Evolutionary conservation across 176 grass and related monocot genomes (phyloP), one percentile per base, ranked within the genome.

Genomic region (Oryza rufipogon): DNA sequence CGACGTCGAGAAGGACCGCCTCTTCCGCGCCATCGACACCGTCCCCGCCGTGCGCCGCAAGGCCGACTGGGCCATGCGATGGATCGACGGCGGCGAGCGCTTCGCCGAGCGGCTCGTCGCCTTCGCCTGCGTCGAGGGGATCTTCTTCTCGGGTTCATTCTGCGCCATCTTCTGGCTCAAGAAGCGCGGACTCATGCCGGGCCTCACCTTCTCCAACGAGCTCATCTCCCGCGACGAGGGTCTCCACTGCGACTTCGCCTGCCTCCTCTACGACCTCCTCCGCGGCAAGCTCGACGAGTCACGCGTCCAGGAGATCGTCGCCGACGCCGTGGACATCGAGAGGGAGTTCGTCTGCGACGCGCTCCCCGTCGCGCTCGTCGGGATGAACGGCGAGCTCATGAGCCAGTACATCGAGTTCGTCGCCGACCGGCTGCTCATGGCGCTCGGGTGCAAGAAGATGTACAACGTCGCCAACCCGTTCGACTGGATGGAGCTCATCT

Each of bases 81-180:
- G 95, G 95, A 97, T 97, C 28, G 66, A 91, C 64, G 88, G 90
- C 26, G 71, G 88, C 0, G 91, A 95, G 66, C 86, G 81, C 76
- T 98, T 95, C 68, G 95, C 91, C 0, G 95, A 98, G 79, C 84
- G 95, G 39, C 65, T 97, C 54, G 92, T 98, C 5, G 95, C 89
- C 1, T 98, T 98, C 75, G 91, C 95, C 13, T 95, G 91, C 81
- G 91, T 98, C 8, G 92, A 98, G 83, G 95, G 95, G 0, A 93
- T 98, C 76, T 98, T 98, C 87, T 98, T 98, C 91, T 98, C 95
- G 14, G 92, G 95, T 52, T 98, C 95, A 47, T 98, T 98, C 82
- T 97, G 92, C 81, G 78, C 95, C 60, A 98, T 98, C 71, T 98
- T 97, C 88, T 95, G 95, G 95, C 92, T 98, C 81, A 98, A 98